Conservation (phyloP, 78 protist genomes). For the Dictyostelium firmibasis region DNA sequence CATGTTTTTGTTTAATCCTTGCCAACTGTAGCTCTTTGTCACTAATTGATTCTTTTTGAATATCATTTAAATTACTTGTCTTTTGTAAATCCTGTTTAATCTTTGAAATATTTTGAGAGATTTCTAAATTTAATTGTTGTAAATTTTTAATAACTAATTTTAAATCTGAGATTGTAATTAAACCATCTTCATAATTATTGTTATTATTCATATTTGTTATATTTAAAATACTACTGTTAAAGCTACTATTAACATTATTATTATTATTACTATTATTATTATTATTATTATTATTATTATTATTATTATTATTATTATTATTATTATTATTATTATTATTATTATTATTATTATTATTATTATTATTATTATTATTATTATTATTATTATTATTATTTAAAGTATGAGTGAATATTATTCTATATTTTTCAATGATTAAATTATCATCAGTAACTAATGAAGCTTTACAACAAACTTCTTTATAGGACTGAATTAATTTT, state of each 20-base stretch:
- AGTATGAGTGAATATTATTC: background rate
- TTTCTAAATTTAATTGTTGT: background rate
- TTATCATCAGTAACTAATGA: background rate
- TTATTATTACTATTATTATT: background rate
- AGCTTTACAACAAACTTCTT: background rate
- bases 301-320: too few species aligned
- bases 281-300: too few species aligned
- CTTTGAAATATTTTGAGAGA: background rate
- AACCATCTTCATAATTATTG: background rate
- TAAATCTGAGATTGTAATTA: background rate
- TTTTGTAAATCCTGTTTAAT: background rate
- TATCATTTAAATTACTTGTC: background rate
- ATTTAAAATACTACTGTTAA: background rate
- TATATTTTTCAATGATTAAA: background rate
- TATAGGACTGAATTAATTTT: slow-evolving; percentile 5
- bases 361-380: too few species aligned
- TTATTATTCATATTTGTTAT: background rate
- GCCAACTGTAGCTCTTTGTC: background rate
- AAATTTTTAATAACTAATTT: background rate
- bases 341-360: too few species aligned
- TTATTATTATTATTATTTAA: background rate
- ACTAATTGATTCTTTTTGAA: background rate
- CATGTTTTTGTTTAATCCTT: background rate
- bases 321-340: too few species aligned
- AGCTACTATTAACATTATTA: too few species aligned